Base-by-base conservation (phyloP, 1,284 basidiomycete genomes). In the Boletus nobilissimus region DNA sequence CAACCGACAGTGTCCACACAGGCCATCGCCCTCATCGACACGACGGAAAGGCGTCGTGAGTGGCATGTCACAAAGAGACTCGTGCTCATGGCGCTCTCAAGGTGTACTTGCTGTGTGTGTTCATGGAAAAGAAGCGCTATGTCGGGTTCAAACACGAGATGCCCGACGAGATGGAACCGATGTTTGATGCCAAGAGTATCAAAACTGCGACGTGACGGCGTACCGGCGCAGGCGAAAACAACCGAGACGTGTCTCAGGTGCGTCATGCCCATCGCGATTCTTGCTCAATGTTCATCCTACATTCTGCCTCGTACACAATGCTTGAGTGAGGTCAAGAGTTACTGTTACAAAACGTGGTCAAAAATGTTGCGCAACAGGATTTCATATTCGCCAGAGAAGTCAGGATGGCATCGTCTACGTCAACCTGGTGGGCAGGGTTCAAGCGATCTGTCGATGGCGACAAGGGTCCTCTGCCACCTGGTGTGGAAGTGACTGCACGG, bases 361-460 rank as follows among this genome's bases (percentile, higher is more conserved):
- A 96, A 95, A 84, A 92, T 99, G 64, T 85, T 97, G 54, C 93
- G 96, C 73, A 94, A 96, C 72, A 92, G 91, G 97, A 99, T 84
- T 98, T 99, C 82, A 94, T 97, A 70, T 96, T 99, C 80, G 95
- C 98, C 1, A 98, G 98, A 83, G 97, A 98, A 86, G 97, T 99
- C 40, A 93, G 90, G 82, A 90, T 99, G 87, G 98, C 46, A 40
- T 11, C 57, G 32, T 32, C 32, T 34, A 10, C 32, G n/a, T 62
- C 32, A 8, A 3, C 0, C 18, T 34, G 22, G 6, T n/a, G 11
- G 51, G 51, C 57, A 62, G 34, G 32, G 32, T 34, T 36, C 57
- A 62, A 62, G 19, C 3, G 57, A 5, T 34, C 32, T 11, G 8
- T 62, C 4, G 36, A 70, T 68, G 94, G 97, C 78, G 95, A 97